Conservation (phyloP, 345 rosid species). For the Syzygium oleosum region DNA sequence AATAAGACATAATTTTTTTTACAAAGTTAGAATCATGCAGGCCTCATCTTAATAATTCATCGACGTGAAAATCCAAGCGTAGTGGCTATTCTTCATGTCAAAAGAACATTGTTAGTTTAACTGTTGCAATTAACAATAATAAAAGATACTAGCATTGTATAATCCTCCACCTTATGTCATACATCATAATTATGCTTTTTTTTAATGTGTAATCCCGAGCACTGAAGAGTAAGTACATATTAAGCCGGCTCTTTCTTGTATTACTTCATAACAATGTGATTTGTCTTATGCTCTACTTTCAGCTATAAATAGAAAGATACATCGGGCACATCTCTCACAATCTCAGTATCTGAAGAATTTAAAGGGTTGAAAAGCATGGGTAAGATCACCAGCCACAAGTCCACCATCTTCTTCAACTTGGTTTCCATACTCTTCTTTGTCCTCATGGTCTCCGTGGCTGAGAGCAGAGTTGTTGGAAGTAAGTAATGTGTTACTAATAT, state of each 20-base stretch:
- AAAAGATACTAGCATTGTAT: neutral
- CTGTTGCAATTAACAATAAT: neutral
- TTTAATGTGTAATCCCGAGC: neutral
- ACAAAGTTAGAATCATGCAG: neutral
- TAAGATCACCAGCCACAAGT: too few relatives aligned
- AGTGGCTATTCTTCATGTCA: neutral
- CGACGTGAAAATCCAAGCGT: neutral
- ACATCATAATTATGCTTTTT: neutral
- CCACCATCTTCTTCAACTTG: too few relatives aligned
- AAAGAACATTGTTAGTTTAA: neutral
- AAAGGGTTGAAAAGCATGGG: too few relatives aligned
- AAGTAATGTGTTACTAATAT: too few relatives aligned
- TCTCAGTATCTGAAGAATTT: neutral
- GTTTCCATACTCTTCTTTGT: too few relatives aligned
- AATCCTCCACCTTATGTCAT: neutral
- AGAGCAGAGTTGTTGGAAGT: too few relatives aligned
- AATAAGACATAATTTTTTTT: neutral
- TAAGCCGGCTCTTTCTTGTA: neutral
- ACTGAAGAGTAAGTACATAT: neutral
- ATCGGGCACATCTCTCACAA: neutral
- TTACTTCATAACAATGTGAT: neutral
- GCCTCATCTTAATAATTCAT: neutral
- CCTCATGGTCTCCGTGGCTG: too few relatives aligned
- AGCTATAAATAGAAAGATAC: neutral
- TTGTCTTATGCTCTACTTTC: neutral